phyloP scores from a whole-genome alignment of 768 basidiomycete genomes.

The Chalciporus sphaerocephalus region DNA sequence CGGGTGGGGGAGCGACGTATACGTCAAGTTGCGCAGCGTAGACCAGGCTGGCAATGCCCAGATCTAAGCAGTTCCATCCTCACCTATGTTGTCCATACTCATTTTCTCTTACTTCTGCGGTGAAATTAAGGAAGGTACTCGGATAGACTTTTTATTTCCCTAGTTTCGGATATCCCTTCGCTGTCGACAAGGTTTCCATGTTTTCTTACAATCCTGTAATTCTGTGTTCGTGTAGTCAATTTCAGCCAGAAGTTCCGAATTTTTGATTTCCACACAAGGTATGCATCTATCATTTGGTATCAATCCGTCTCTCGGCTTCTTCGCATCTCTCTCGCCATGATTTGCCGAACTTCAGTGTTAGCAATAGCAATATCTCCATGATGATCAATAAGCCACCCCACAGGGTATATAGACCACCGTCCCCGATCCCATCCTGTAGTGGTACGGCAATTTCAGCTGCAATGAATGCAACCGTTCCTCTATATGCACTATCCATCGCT shows the following conservation, averaged over 20 bases:
- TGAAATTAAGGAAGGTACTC: background rate
- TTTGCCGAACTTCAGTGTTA: constrained; percentile 56
- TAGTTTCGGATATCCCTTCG: background rate
- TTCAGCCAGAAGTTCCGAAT: background rate
- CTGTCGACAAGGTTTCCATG: background rate
- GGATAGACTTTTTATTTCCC: background rate
- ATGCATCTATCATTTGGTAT: background rate
- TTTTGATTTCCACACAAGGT: background rate
- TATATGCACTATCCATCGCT: constrained; percentile 71
- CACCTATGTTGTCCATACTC: background rate
- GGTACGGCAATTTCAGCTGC: constrained; percentile 77
- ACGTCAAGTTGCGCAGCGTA: constrained; percentile 50
- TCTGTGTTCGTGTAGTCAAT: background rate
- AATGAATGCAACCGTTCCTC: constrained; percentile 65
- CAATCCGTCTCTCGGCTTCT: constrained; percentile 33
- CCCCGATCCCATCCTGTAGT: constrained; percentile 24
- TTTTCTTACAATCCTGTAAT: background rate
- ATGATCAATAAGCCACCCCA: constrained; percentile 54
- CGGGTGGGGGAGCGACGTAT: constrained; percentile 69
- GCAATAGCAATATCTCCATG: constrained; percentile 48
- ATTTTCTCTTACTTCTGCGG: background rate
- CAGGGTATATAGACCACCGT: constrained; percentile 29
- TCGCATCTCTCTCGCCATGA: constrained; percentile 55
- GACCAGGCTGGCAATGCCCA: constrained; percentile 50
- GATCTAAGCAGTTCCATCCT: constrained; percentile 28